phyloP scores from a whole-genome alignment of 2,329 filamentous ascomycete genomes.

The Cordyceps javanica region DNA sequence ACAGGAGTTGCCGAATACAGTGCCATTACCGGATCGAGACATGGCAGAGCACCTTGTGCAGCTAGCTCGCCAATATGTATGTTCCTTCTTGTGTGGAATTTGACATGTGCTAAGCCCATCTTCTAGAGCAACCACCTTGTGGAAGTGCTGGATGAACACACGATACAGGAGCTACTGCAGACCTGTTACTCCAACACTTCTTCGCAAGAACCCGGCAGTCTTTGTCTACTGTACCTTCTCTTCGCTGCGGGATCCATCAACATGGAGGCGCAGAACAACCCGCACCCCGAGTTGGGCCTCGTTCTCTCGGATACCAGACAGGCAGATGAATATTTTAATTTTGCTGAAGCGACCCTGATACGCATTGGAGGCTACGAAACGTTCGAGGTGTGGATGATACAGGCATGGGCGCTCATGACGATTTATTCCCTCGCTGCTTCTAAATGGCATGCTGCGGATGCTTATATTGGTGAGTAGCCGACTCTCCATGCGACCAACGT shows the following conservation, averaged over 20 bases:
- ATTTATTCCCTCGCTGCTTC: slow-evolving; percentile 57
- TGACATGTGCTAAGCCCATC: not conserved
- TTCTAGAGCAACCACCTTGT: slow-evolving; percentile 53
- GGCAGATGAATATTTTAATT: slow-evolving; percentile 58
- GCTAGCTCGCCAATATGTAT: not conserved
- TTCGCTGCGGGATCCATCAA: slow-evolving; percentile 48
- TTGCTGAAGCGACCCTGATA: slow-evolving; percentile 47
- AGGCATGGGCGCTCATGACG: slow-evolving; percentile 57
- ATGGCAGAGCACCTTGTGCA: slow-evolving; percentile 39
- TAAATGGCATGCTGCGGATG: slow-evolving; percentile 57
- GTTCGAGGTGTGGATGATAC: slow-evolving; percentile 58
- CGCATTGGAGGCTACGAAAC: slow-evolving; percentile 49
- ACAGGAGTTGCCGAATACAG: slow-evolving; percentile 45
- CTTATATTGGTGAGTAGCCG: slow-evolving; percentile 51
- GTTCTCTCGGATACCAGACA: slow-evolving; percentile 35
- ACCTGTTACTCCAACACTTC: slow-evolving; percentile 50
- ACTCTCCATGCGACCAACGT: not conserved
- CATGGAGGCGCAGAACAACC: not conserved
- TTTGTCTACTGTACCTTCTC: slow-evolving; percentile 56
- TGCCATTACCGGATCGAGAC: slow-evolving; percentile 48
- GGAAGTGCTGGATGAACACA: slow-evolving; percentile 49
- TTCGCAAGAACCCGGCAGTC: slow-evolving; percentile 40
- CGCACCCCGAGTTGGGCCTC: not conserved
- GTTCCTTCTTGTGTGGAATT: not conserved
- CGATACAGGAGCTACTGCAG: slow-evolving; percentile 44